Base-by-base conservation (phyloP, 768 basidiomycete species). In the Coprinopsis marcescibilis region DNA sequence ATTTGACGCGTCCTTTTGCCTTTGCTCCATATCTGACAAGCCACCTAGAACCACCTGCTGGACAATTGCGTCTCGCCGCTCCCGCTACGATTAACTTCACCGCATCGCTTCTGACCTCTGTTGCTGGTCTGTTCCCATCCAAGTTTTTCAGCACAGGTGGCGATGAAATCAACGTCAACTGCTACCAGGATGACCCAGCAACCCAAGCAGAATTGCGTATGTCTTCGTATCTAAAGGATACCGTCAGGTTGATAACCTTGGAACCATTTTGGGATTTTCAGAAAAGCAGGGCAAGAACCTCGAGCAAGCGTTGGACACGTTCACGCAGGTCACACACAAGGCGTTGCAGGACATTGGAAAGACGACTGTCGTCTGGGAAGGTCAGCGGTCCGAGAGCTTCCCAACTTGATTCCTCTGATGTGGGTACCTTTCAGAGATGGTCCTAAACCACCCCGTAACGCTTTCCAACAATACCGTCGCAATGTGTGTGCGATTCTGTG, bases 311-410 rank as follows among this genome's bases (percentile, higher is more conserved):
- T 63, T 93, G 33, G 70, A 74, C 52, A 54, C 54, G 1, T 91
- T 91, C 56, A 77, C 77, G 0, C 59, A 73, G 37, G 68, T 67
- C 0, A 78, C 74, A 1, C 89, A 90, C 55, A 55, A 55, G 0
- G 72, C 77, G 2, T 62, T 92, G 19, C 62, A 60, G 2, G 59
- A 58, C 0, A 57, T 70, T 6, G 81, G 81, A 0, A 91, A 90
- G 65, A 85, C 77, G 0, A 78, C 89, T 0, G 78, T 90, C 21
- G 86, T 92, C 10, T 91, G 87, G 85, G 81, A 92, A 66, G 80
- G 78, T 77, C 13, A 20, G 66, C 13, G 10, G 19, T 23, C 32
- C 21, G 17, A 13, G 30, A n/a, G n/a, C 35, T 36, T 17, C 12
- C 36, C 26, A 12, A 13, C 43, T 17, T 21, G 30, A 26, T 19